Conservation (phyloP, 805 yeast species). For the Scheffersomyces stipitis region DNA sequence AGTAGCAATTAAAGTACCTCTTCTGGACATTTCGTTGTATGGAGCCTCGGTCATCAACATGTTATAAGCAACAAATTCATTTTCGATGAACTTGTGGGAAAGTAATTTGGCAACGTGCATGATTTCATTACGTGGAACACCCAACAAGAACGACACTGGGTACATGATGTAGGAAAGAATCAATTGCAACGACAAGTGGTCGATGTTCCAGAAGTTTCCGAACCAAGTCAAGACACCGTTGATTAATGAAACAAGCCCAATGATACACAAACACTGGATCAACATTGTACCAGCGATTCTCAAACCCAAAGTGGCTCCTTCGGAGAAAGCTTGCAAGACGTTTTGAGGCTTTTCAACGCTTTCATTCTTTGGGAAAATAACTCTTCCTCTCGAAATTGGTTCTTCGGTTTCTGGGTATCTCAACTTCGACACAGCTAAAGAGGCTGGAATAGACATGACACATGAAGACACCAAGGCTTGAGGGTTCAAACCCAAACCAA, state of each 20-base stretch:
- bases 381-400: slow-evolving; percentile 49
- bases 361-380: slow-evolving; percentile 47
- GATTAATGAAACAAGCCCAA: slow-evolving; percentile 55
- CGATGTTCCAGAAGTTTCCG: slow-evolving; percentile 62
- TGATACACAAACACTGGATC: slow-evolving; percentile 61
- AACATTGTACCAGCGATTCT: slow-evolving; percentile 56
- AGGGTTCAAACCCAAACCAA: slow-evolving; percentile 61
- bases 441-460: slow-evolving; percentile 68
- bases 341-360: slow-evolving; percentile 42
- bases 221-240: slow-evolving; percentile 60
- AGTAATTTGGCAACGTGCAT: slow-evolving; percentile 50
- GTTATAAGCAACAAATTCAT: slow-evolving; percentile 57
- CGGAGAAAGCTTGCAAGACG: slow-evolving; percentile 56
- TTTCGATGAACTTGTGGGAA: slow-evolving; percentile 59
- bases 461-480: slow-evolving; percentile 66
- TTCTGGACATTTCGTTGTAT: slow-evolving; percentile 46
- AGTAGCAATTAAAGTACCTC: slow-evolving; percentile 57
- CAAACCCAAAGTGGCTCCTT: slow-evolving; percentile 60
- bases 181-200: slow-evolving; percentile 50
- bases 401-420: slow-evolving; percentile 60
- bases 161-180: slow-evolving; percentile 58
- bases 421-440: slow-evolving; percentile 58
- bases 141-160: slow-evolving; percentile 60
- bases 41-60: slow-evolving; percentile 42
- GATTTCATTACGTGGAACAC: slow-evolving; percentile 53